Conservation (phyloP, 1,139 yeast species). For the Kazachstania sp. region DNA sequence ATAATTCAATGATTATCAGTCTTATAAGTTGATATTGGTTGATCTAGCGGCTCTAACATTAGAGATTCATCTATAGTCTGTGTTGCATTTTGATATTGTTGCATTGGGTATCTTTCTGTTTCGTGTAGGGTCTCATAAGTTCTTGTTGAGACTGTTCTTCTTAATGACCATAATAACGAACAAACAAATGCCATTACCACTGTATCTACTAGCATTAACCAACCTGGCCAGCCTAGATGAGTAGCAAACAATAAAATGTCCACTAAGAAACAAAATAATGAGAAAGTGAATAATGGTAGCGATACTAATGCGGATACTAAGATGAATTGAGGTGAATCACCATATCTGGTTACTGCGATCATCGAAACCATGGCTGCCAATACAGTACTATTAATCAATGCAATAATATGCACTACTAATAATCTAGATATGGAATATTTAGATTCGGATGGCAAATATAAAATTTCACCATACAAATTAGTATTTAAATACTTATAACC, state of each 20-base stretch:
- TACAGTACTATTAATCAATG: constrained; percentile 50
- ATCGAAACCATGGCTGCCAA: constrained; percentile 38
- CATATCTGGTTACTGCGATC: constrained; percentile 32
- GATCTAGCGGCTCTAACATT: background rate
- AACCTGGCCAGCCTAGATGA: constrained; percentile 53
- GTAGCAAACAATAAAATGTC: constrained; percentile 52
- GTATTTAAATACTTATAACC: constrained; percentile 27
- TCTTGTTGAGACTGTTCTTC: constrained; percentile 45
- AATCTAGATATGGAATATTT: constrained; percentile 62
- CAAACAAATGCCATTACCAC: constrained; percentile 34
- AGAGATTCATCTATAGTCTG: too few relatives aligned
- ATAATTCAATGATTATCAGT: background rate
- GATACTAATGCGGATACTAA: constrained; percentile 30
- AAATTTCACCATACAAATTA: constrained; percentile 22
- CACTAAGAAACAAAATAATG: constrained; percentile 46
- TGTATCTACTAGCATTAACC: constrained; percentile 59
- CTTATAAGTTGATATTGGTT: background rate
- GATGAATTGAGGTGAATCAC: constrained; percentile 25
- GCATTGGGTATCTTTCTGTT: background rate
- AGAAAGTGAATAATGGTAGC: constrained; percentile 41
- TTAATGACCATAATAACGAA: constrained; percentile 31
- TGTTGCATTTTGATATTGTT: background rate
- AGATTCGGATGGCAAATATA: constrained; percentile 49
- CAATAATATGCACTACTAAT: constrained; percentile 73
- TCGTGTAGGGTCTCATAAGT: constrained; percentile 22